Evolutionary conservation across 495 filamentous ascomycete species (phyloP), one percentile per base, ranked within the genome.

Genomic region (Lepraria neglecta): DNA sequence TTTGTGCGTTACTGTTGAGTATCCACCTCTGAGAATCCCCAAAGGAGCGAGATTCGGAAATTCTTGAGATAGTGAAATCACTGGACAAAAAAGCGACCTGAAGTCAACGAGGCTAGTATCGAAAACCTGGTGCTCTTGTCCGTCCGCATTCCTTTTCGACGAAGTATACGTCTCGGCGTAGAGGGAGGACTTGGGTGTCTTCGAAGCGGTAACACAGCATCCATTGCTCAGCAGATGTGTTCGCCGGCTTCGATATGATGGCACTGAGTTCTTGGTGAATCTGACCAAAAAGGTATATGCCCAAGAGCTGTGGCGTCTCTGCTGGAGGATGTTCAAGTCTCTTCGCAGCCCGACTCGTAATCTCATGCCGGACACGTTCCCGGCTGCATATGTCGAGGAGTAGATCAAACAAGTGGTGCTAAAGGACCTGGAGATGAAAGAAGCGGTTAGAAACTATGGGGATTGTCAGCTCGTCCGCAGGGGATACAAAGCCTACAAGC

Each of bases 41-140:
- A n/a, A n/a, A n/a, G n/a, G n/a, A n/a, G n/a, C 21, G 47, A 27
- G 21, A 51, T 30, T n/a, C n/a, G n/a, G n/a, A n/a, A n/a, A 11
- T 51, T 11, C 21, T 51, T 14, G n/a, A n/a, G 3, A 27, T 51
- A 51, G 11, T 10, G 47, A 24, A 6, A 24, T 24, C 47, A 24
- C 3, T 35, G 6, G 28, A 55, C 5, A n/a, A 21, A n/a, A 21
- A 6, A 10, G 7, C 31, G 52, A 55, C 14, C 52, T 55, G 24
- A 55, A 55, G 52, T 55, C 52, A 11, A 17, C 52, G 4, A 7
- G 56, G 4, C 15, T 58, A 2, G 0, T 58, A 21, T 58, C 56
- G 5, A 43, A 46, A n/a, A 44, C 38, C 17, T 58, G 40, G 56
- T 14, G n/a, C 42, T 12, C 12, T 5, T 58, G 33, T 28, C 19